Evolutionary conservation across 106 monocot genomes (phyloP).

Genomic region (Dendrobium catenatum): DNA sequence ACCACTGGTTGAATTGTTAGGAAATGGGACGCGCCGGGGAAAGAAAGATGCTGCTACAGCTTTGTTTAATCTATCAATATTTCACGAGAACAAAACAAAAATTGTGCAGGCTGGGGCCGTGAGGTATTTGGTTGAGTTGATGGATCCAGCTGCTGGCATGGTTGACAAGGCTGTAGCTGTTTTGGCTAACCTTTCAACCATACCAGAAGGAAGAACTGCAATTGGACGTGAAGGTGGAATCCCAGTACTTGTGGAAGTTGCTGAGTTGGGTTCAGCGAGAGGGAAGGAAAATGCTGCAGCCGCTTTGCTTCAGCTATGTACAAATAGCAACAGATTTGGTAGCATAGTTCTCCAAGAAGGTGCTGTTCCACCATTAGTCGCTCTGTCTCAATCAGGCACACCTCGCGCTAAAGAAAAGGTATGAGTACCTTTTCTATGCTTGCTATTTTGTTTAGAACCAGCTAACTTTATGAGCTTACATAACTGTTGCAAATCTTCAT

Average conservation of each 20-base stretch:
- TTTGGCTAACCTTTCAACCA: slow-evolving; percentile 80
- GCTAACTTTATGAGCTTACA: slow-evolving; percentile 1
- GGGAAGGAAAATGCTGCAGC: slow-evolving; percentile 96
- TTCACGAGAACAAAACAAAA: slow-evolving; percentile 80
- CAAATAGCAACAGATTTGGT: slow-evolving; percentile 80
- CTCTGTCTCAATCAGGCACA: slow-evolving; percentile 86
- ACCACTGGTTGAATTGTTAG: slow-evolving; percentile 72
- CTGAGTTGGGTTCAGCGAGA: slow-evolving; percentile 88
- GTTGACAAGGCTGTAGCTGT: slow-evolving; percentile 96
- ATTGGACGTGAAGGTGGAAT: slow-evolving; percentile 84
- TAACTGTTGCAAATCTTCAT: background rate
- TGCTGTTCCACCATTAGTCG: slow-evolving; percentile 87
- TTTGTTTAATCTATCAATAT: slow-evolving; percentile 88
- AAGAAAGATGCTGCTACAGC: slow-evolving; percentile 97
- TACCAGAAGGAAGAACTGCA: slow-evolving; percentile 63
- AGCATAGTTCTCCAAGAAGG: slow-evolving; percentile 81
- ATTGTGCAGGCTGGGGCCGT: slow-evolving; percentile 95
- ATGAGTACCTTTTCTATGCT: background rate
- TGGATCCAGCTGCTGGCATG: slow-evolving; percentile 98
- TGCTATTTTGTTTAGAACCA: background rate
- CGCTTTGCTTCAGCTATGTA: slow-evolving; percentile 85
- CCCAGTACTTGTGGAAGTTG: slow-evolving; percentile 82
- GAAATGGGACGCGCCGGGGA: slow-evolving; percentile 75
- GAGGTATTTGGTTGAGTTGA: slow-evolving; percentile 76
- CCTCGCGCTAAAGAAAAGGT: slow-evolving; percentile 94